These are phyloP conservation scores for Boletus rubescentipes DNA, from an alignment of 768 basidiomycete genomes.

Conservation along the genomic window DNA sequence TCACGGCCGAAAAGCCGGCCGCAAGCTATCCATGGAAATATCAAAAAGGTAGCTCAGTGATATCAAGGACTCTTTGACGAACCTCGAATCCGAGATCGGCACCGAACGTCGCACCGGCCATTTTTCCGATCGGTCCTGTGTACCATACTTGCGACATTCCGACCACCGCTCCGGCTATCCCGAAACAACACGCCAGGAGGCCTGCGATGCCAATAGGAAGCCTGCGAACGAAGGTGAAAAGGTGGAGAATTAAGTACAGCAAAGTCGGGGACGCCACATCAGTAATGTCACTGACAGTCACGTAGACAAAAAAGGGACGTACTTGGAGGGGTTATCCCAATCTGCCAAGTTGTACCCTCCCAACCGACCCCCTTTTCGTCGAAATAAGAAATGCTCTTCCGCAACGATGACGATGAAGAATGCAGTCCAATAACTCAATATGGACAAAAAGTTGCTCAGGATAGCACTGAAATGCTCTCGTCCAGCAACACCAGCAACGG, in stretches of 20 bases:
- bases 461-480: constrained; percentile 46
- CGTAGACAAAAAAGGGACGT: constrained; percentile 9
- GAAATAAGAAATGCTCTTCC: constrained; percentile 49
- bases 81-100: constrained; percentile 59
- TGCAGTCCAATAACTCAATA: constrained; percentile 47
- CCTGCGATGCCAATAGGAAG: constrained; percentile 51
- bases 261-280: neutral
- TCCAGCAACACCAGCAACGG: constrained; percentile 41
- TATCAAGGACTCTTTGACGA: neutral
- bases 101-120: constrained; percentile 42
- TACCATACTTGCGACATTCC: constrained; percentile 57
- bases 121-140: constrained; percentile 46
- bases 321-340: constrained; percentile 44
- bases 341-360: constrained; percentile 53
- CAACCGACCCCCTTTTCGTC: constrained; percentile 38
- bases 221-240: constrained; percentile 17
- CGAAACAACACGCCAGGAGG: constrained; percentile 45
- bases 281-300: neutral
- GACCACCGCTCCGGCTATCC: constrained; percentile 48
- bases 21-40: constrained; percentile 32
- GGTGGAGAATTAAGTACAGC: neutral
- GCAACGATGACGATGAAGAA: constrained; percentile 46
- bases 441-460: constrained; percentile 42
- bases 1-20: constrained; percentile 45
- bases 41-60: no score